Percentiles rank a stretch among this genome's conserved stretches.
Evolutionary conservation across 345 rosid genomes (phyloP).

Genomic region (Salix caprea): DNA sequence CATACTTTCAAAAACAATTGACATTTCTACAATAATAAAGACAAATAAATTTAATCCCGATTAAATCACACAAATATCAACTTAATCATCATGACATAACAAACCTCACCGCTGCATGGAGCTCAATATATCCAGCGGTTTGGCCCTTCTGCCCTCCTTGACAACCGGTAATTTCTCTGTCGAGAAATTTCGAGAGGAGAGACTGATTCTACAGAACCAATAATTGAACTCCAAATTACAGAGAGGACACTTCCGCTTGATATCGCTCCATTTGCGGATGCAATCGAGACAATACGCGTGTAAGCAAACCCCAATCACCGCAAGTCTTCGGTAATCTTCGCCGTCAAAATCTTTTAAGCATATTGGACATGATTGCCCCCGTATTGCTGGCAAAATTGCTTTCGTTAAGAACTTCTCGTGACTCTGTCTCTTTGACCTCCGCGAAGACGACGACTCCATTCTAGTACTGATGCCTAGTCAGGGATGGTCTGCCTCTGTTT

Average conservation of each 20-base stretch:
- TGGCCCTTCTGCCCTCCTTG: slow-evolving; percentile 14
- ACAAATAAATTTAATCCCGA: too few relatives aligned
- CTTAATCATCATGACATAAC: not conserved
- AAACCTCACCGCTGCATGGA: slow-evolving; percentile 37
- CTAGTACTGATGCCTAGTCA: not conserved
- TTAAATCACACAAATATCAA: too few relatives aligned
- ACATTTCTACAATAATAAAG: too few relatives aligned
- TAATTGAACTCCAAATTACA: slow-evolving; percentile 60
- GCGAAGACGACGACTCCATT: not conserved
- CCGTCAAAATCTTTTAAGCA: slow-evolving; percentile 42
- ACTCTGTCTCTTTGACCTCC: not conserved
- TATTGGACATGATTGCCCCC: slow-evolving; percentile 52
- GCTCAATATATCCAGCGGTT: not conserved
- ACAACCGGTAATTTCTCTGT: slow-evolving; percentile 36
- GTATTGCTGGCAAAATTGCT: slow-evolving; percentile 37
- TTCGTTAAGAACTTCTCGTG: slow-evolving; percentile 32
- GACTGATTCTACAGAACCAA: slow-evolving; percentile 42
- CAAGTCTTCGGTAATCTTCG: slow-evolving; percentile 28
- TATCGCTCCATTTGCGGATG: slow-evolving; percentile 55
- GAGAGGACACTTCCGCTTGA: slow-evolving; percentile 69
- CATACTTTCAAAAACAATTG: too few relatives aligned
- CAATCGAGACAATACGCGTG: slow-evolving; percentile 63
- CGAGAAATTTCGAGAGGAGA: slow-evolving; percentile 29
- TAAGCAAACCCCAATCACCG: slow-evolving; percentile 46
- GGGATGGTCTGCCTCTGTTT: too few relatives aligned